These are phyloP conservation scores for Penicillium glabrum DNA, from an alignment of 2,329 filamentous ascomycete genomes.

Conservation along the genomic window DNA sequence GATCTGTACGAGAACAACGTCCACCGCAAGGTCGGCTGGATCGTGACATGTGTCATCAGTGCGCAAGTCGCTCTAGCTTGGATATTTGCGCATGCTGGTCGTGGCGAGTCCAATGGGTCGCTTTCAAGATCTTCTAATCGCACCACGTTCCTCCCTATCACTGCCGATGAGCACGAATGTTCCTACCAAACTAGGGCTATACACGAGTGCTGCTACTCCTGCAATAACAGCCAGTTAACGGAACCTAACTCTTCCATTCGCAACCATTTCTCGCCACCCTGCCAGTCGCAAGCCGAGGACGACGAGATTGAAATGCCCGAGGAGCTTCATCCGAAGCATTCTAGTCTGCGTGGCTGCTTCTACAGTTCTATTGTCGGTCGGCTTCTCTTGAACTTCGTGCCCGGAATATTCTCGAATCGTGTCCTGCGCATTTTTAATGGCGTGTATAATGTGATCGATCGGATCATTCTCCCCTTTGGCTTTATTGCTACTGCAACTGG, in stretches of 20 bases:
- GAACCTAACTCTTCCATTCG: slow-evolving; percentile 68
- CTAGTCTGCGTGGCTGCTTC: slow-evolving; percentile 41
- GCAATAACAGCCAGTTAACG: slow-evolving; percentile 73
- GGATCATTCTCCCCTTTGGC: slow-evolving; percentile 73
- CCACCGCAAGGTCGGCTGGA: slow-evolving; percentile 88
- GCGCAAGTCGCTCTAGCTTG: slow-evolving; percentile 70
- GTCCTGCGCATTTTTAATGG: slow-evolving; percentile 60
- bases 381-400: slow-evolving; percentile 56
- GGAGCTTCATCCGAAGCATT: slow-evolving; percentile 45
- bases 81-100: slow-evolving; percentile 60
- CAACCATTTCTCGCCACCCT: slow-evolving; percentile 62
- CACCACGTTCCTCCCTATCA: slow-evolving; percentile 63
- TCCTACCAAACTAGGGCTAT: slow-evolving; percentile 39
- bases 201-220: slow-evolving; percentile 59
- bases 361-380: slow-evolving; percentile 48
- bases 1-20: slow-evolving; percentile 84
- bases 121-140: slow-evolving; percentile 45
- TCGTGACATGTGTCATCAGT: slow-evolving; percentile 69
- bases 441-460: slow-evolving; percentile 69
- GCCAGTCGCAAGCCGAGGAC: slow-evolving; percentile 50
- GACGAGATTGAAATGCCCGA: slow-evolving; percentile 51
- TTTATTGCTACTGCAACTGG: slow-evolving; percentile 75
- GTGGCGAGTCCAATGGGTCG: slow-evolving; percentile 33
- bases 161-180: slow-evolving; percentile 51
- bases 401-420: slow-evolving; percentile 56